Conservation (phyloP, 129 eudicot species). For the Ambrosia artemisiifolia region DNA sequence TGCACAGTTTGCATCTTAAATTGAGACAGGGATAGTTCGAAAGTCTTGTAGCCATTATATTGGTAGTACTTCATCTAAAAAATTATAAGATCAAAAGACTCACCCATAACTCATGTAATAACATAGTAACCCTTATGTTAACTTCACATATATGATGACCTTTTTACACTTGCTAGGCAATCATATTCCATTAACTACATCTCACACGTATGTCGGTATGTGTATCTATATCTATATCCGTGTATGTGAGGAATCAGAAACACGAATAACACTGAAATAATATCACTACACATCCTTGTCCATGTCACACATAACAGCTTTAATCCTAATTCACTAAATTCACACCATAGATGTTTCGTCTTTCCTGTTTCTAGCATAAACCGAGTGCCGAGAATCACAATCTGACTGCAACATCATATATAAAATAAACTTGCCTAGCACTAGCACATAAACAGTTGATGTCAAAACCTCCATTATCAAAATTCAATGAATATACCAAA, state of each 20-base stretch:
- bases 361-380: slow-evolving; percentile 7
- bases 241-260: slow-evolving; percentile 2
- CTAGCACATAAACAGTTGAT: neutral
- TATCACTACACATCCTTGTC: neutral
- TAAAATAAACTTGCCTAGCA: neutral
- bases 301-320: neutral
- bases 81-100: neutral
- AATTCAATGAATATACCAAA: neutral
- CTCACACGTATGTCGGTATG: neutral
- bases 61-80: neutral
- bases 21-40: neutral
- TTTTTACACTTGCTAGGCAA: neutral
- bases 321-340: neutral
- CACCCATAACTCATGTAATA: neutral
- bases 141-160: neutral
- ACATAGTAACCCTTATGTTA: neutral
- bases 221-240: neutral
- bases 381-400: neutral
- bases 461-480: neutral
- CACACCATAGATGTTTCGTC: slow-evolving; percentile 8
- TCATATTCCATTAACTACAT: neutral
- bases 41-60: neutral
- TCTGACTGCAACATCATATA: neutral
- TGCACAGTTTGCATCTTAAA: neutral
- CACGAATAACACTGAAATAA: neutral